Percentiles rank a stretch among this genome's conserved stretches.
These are phyloP conservation scores for Psilocybe sp. DNA, from an alignment of 768 basidiomycete genomes.

Conservation along the genomic window DNA sequence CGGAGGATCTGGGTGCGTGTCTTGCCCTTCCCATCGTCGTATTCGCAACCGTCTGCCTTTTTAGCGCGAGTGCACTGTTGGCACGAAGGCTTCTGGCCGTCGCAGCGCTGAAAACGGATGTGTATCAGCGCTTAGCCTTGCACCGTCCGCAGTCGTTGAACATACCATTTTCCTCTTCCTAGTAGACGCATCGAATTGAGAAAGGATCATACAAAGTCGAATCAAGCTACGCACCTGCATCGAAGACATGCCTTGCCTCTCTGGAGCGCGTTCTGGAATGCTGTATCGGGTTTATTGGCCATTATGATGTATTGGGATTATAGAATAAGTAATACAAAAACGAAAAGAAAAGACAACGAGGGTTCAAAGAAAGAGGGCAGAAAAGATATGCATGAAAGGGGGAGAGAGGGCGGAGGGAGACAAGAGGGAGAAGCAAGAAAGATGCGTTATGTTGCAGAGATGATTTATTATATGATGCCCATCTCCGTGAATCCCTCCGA, in stretches of 20 bases:
- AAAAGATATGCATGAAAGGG: slow-evolving; percentile 26
- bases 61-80: slow-evolving; percentile 78
- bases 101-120: slow-evolving; percentile 57
- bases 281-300: slow-evolving; percentile 45
- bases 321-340: slow-evolving; percentile 26
- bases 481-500: slow-evolving; percentile 6
- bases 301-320: slow-evolving; percentile 36
- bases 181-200: slow-evolving; percentile 9
- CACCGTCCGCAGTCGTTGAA: slow-evolving; percentile 3
- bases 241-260: slow-evolving; percentile 70
- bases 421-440: slow-evolving; percentile 3
- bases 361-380: slow-evolving; percentile 27
- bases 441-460: background rate
- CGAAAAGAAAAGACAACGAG: slow-evolving; percentile 5
- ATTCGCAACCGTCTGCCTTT: slow-evolving; percentile 72
- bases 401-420: slow-evolving; percentile 9
- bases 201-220: slow-evolving; percentile 7
- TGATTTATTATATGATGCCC: slow-evolving; percentile 15
- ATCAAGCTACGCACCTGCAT: slow-evolving; percentile 51
- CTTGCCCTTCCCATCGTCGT: slow-evolving; percentile 84
- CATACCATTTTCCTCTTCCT: slow-evolving; percentile 73
- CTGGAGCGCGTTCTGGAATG: slow-evolving; percentile 46
- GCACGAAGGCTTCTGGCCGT: slow-evolving; percentile 73
- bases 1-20: slow-evolving; percentile 77
- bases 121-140: slow-evolving; percentile 1